These are phyloP conservation scores for Hypoxylon sp. DNA, from an alignment of 2,329 filamentous ascomycete species.

Conservation along the genomic window DNA sequence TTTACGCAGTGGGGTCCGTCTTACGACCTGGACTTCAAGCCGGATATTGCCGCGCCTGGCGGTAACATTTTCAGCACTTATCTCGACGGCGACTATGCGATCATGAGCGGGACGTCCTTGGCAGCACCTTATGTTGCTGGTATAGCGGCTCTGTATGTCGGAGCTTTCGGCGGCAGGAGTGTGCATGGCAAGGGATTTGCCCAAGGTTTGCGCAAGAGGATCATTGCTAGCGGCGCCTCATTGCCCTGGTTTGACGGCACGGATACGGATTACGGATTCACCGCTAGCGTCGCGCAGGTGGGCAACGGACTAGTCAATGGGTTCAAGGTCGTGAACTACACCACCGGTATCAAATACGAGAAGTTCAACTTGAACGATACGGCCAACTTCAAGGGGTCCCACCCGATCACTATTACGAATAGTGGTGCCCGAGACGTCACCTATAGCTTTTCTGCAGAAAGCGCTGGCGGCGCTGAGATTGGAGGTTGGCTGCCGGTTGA, in stretches of 20 bases:
- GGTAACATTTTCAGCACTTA: conserved; percentile 62
- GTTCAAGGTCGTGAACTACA: conserved; percentile 57
- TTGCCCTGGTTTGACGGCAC: conserved; percentile 48
- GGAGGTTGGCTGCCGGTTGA: conserved; percentile 35
- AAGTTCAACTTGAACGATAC: conserved; percentile 62
- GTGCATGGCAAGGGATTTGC: conserved; percentile 52
- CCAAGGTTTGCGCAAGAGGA: conserved; percentile 48
- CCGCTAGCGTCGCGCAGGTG: conserved; percentile 55
- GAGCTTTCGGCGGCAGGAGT: conserved; percentile 51
- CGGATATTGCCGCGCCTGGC: conserved; percentile 60
- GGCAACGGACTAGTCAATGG: conserved; percentile 60
- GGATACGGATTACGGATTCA: conserved; percentile 41
- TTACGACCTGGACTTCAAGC: conserved; percentile 59
- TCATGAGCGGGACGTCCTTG: conserved; percentile 65
- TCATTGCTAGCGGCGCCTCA: conserved; percentile 53
- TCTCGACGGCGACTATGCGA: conserved; percentile 53
- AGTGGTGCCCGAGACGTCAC: conserved; percentile 51
- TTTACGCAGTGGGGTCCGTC: conserved; percentile 61
- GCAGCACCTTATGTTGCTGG: conserved; percentile 62
- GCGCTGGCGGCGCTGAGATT: conserved; percentile 56
- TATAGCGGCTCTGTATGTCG: conserved; percentile 55
- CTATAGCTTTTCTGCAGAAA: conserved; percentile 52
- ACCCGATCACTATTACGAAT: conserved; percentile 54
- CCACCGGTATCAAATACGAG: conserved; percentile 55
- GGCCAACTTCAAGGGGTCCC: conserved; percentile 52